Evolutionary conservation across 139 green algal genomes (phyloP).

Genomic region (Coccomyxa sp.): DNA sequence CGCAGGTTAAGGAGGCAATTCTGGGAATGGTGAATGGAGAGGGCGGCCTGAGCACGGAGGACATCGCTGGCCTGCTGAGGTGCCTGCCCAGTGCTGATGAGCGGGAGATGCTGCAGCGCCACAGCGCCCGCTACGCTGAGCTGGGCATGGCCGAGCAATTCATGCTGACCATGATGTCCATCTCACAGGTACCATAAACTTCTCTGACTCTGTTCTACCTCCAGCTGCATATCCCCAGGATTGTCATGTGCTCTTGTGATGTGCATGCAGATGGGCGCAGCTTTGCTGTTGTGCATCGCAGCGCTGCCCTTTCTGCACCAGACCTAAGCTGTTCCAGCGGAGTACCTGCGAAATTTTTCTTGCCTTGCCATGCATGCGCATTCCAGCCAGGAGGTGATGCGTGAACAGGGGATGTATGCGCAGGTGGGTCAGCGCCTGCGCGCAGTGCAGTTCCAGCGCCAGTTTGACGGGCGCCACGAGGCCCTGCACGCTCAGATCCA

Average conservation of each 20-base stretch:
- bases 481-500: neutral
- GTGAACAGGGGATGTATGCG: no score
- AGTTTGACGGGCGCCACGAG: conserved; percentile 27
- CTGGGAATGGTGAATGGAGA: conserved; percentile 4
- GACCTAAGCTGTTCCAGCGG: no score
- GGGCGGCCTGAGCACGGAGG: conserved; percentile 15
- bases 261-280: neutral
- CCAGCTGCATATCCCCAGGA: neutral
- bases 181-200: neutral
- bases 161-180: conserved; percentile 26
- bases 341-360: no score
- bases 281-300: neutral
- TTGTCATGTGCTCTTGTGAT: neutral
- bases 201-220: neutral
- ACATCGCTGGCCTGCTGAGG: conserved; percentile 23
- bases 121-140: conserved; percentile 4
- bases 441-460: neutral
- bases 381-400: no score
- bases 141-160: conserved; percentile 37
- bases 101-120: conserved; percentile 17
- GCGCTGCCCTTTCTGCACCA: no score
- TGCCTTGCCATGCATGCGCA: no score
- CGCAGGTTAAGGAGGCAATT: conserved; percentile 22
- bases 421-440: neutral
- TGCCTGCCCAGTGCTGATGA: conserved; percentile 32